A percentile compares a stretch with the other conserved stretches of the same genome.
Evolutionary conservation across 345 rosid species (phyloP).

Genomic region (Trapa incisa): DNA sequence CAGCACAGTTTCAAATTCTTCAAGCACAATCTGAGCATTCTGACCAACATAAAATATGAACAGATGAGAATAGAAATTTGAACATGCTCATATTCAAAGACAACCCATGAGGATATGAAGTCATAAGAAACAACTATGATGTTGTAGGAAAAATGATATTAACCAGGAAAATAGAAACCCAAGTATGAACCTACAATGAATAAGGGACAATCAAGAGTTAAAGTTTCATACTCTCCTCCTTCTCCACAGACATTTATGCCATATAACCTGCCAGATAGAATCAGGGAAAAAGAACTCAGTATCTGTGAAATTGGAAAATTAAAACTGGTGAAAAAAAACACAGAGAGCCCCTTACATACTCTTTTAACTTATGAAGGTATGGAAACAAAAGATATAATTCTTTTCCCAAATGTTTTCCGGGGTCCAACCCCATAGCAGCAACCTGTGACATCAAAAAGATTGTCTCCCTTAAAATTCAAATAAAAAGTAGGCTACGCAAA

Average conservation of each 20-base stretch:
- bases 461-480: neutral
- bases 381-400: constrained; percentile 55
- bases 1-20: constrained; percentile 57
- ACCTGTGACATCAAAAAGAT: constrained; percentile 34
- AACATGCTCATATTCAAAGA: neutral
- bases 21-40: constrained; percentile 78
- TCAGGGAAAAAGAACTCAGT: neutral
- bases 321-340: neutral
- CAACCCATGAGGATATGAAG: neutral
- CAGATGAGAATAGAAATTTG: neutral
- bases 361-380: constrained; percentile 70
- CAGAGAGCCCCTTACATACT: constrained; percentile 34
- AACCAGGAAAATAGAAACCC: neutral
- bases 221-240: constrained; percentile 94
- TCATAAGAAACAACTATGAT: neutral
- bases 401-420: constrained; percentile 84
- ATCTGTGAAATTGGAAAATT: neutral
- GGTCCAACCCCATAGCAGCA: constrained; percentile 88
- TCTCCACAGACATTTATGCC: constrained; percentile 96
- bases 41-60: constrained; percentile 17
- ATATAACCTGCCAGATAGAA: constrained; percentile 41
- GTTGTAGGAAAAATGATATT: neutral
- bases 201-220: constrained; percentile 94
- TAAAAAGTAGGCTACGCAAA: neutral
- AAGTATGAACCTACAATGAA: constrained; percentile 45